phyloP scores from a whole-genome alignment of 371 early-diverging fungal species.

The Mortierella sp. region DNA sequence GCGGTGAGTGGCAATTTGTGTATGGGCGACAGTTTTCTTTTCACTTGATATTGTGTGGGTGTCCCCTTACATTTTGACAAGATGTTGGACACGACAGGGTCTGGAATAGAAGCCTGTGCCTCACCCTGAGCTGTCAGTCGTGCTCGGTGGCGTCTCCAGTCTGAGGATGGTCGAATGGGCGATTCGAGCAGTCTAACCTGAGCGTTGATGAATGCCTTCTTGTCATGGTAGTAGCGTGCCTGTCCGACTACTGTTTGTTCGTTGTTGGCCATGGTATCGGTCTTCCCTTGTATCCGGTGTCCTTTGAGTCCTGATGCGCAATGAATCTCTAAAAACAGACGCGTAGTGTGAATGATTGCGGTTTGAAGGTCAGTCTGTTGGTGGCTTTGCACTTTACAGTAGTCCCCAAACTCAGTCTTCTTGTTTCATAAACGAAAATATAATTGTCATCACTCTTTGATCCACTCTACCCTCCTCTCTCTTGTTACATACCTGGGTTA shows the following conservation, averaged over 20 bases:
- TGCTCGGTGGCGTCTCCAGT: conserved; percentile 32
- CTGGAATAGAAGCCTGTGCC: conserved; percentile 19
- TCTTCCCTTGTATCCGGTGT: neutral
- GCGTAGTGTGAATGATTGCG: too few relatives aligned
- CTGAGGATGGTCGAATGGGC: conserved; percentile 14
- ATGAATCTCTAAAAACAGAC: neutral
- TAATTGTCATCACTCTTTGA: too few relatives aligned
- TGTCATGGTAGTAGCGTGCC: conserved; percentile 50
- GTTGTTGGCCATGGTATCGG: neutral
- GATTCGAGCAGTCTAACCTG: conserved; percentile 40
- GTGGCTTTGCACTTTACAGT: neutral
- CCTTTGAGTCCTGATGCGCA: neutral
- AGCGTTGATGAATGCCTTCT: conserved; percentile 38
- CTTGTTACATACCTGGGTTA: too few relatives aligned
- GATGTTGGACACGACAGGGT: conserved; percentile 15
- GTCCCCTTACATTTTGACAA: conserved; percentile 25
- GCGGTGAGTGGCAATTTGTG: too few relatives aligned
- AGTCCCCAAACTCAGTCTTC: neutral
- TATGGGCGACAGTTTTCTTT: neutral
- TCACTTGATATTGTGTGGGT: too few relatives aligned
- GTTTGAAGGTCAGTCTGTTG: too few relatives aligned
- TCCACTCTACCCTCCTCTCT: too few relatives aligned
- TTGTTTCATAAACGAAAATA: too few relatives aligned
- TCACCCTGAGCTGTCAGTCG: conserved; percentile 18
- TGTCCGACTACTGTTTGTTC: conserved; percentile 18